Evolutionary conservation across 2,329 filamentous ascomycete genomes (phyloP).

Genomic region (Leptographium lundbergii): DNA sequence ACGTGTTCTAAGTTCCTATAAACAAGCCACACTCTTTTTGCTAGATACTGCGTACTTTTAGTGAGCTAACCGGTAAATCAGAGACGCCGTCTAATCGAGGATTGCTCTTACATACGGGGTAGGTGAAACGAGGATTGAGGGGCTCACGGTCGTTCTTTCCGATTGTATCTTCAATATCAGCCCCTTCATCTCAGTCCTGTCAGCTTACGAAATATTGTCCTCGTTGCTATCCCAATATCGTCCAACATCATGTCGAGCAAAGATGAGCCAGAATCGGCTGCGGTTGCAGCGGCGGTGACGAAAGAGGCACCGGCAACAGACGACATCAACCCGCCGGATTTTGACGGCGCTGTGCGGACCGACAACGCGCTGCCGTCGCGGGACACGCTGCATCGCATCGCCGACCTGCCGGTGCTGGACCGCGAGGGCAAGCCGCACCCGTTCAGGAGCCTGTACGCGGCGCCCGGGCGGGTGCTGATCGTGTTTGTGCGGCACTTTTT

Average conservation of each 20-base stretch:
- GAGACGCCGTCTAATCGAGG: not conserved
- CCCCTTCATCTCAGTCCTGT: not conserved
- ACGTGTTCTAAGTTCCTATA: not conserved
- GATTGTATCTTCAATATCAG: not conserved
- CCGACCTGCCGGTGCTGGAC: conserved; percentile 47
- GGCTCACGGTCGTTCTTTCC: not conserved
- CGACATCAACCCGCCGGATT: not conserved
- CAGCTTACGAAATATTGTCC: not conserved
- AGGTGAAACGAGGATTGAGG: conserved; percentile 5
- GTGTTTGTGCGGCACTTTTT: conserved; percentile 73
- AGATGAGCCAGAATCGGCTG: not conserved
- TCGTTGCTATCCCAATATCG: not conserved
- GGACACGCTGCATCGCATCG: conserved; percentile 36
- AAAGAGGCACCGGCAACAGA: not conserved
- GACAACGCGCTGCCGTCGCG: conserved; percentile 41
- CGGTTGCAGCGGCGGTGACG: not conserved
- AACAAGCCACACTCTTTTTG: not conserved
- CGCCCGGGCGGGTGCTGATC: conserved; percentile 46
- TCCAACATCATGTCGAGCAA: not conserved
- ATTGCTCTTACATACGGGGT: conserved; percentile 3
- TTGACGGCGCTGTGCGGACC: conserved; percentile 36
- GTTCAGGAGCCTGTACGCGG: conserved; percentile 51
- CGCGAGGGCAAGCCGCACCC: conserved; percentile 42
- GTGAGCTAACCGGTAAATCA: not conserved
- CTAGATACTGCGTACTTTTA: not conserved